Conservation (phyloP, 352 stramenopile genomes). For the Globisporangium paroecandrum region DNA sequence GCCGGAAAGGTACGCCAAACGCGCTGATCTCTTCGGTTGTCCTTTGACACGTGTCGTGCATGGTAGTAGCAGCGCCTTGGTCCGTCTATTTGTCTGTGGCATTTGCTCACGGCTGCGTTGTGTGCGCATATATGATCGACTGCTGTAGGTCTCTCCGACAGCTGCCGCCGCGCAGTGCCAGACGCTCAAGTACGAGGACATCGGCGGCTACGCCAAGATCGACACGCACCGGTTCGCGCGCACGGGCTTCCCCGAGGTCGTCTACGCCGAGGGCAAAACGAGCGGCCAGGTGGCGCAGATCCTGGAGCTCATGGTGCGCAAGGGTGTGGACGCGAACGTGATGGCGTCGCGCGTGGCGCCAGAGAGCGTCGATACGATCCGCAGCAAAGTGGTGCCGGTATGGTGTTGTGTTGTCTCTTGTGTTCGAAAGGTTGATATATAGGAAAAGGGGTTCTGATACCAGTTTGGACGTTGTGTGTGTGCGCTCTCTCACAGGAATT, state of each 20-base stretch:
- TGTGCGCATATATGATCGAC: neutral
- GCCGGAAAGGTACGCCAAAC: conserved; percentile 35
- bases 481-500: conserved; percentile 20
- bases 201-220: conserved; percentile 75
- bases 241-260: conserved; percentile 94
- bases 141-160: conserved; percentile 22
- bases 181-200: conserved; percentile 45
- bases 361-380: conserved; percentile 39
- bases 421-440: neutral
- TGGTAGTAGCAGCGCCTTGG: too few relatives aligned
- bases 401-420: neutral
- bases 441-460: neutral
- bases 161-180: conserved; percentile 27
- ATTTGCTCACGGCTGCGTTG: neutral
- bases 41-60: too few relatives aligned
- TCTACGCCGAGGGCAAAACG: conserved; percentile 94
- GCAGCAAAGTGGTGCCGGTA: conserved; percentile 37
- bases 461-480: neutral
- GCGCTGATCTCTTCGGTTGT: neutral
- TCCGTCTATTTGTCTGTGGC: too few relatives aligned
- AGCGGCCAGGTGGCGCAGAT: conserved; percentile 87
- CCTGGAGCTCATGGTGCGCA: conserved; percentile 83
- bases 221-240: conserved; percentile 85
- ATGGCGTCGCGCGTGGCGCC: conserved; percentile 83
- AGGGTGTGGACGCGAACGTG: conserved; percentile 46